A percentile compares a stretch with the other conserved stretches of the same genome.
phyloP scores from a whole-genome alignment of 2,329 filamentous ascomycete species.

The Phyllosticta citrichinensis region DNA sequence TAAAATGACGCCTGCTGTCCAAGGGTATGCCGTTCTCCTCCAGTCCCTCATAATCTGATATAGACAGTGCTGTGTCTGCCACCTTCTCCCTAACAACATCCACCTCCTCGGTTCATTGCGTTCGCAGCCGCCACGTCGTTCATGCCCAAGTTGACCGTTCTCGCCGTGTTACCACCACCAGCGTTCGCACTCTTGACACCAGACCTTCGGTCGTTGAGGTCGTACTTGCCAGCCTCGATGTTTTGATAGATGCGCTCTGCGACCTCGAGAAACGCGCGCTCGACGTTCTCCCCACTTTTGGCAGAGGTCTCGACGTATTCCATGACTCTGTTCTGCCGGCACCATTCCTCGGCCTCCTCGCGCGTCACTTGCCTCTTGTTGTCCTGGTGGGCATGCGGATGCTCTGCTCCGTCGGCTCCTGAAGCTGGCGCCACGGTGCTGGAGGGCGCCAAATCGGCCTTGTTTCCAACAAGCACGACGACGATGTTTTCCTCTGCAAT shows the following conservation, averaged over 20 bases:
- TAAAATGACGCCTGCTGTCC: background rate
- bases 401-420: conserved; percentile 11
- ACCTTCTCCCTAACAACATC: conserved; percentile 9
- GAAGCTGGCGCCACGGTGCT: conserved; percentile 24
- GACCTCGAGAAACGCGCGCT: conserved; percentile 84
- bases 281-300: conserved; percentile 90
- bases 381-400: conserved; percentile 26
- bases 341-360: conserved; percentile 86
- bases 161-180: conserved; percentile 34
- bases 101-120: conserved; percentile 20
- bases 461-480: conserved; percentile 91
- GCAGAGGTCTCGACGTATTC: conserved; percentile 94
- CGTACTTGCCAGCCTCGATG: conserved; percentile 89
- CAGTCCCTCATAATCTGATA: background rate
- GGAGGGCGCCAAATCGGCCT: conserved; percentile 63
- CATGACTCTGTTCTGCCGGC: conserved; percentile 70
- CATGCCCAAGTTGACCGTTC: conserved; percentile 35
- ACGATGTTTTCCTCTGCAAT: conserved; percentile 95
- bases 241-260: conserved; percentile 95
- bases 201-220: conserved; percentile 83
- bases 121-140: conserved; percentile 24
- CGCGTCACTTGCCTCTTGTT: conserved; percentile 70
- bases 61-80: background rate
- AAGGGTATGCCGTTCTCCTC: background rate
- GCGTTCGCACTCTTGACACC: conserved; percentile 68